Base-by-base conservation (phyloP, 177 flowering plant genomes). In the Vitis hybrid region DNA sequence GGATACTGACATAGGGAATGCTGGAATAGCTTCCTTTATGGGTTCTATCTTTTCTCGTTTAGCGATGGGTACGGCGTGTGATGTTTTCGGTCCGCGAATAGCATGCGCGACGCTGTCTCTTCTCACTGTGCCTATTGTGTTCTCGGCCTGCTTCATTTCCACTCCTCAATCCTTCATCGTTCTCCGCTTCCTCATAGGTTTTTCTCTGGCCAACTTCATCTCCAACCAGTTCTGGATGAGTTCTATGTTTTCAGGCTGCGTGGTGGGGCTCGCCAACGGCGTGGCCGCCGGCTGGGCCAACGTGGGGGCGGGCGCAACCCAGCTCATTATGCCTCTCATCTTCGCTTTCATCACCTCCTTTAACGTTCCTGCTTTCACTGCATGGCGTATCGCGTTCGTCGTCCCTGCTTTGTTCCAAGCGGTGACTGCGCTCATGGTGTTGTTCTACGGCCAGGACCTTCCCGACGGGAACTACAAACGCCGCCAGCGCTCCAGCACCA, bases 181-280 rank as follows among this genome's bases (percentile, higher is more conserved):
- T 13, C 45, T 84, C 2, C 83, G 93, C 48, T 89, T 87, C 70
- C 81, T 85, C 19, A 79, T 79, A 4, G 91, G 93, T 7, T 82
- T 89, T 21, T 85, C 79, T 1, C 51, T 89, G 2, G 93, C 89
- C 6, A 89, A 83, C 69, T 89, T 89, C 71, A 87, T 87, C 3
- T 75, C 93, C 17, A 84, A 78, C 72, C 93, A 89, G 75, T 87
- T 79, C 70, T 89, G 91, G 91, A 89, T 85, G 88, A 84, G 80
- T 71, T 83, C 83, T 56, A 89, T 89, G 93, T 89, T 89, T 75
- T 80, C 89, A 39, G 15, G 71, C 70, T 10, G 32, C 17, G 73
- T 81, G 4, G 85, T 89, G 3, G 93, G 88, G 19, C 75, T 81
- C 2, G 91, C 89, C 26, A 87, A 89, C 65, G 93, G 86, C 1